Conservation (phyloP, 345 rosid genomes). For the Garcia nutans region DNA sequence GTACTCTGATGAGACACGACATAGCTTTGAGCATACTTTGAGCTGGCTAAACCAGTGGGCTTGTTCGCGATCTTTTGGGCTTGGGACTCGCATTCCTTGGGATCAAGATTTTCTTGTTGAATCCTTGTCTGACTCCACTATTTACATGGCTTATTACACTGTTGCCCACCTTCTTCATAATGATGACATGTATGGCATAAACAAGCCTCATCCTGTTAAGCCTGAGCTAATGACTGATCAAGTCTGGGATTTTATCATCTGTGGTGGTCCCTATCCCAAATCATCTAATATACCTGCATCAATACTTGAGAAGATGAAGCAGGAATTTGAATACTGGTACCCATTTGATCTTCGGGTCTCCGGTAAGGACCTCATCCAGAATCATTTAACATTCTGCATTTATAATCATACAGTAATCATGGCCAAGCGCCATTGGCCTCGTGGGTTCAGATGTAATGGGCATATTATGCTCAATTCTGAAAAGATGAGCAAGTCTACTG, state of each 20-base stretch:
- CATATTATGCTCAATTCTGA: slow-evolving; percentile 93
- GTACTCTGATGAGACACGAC: slow-evolving; percentile 76
- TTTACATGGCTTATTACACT: slow-evolving; percentile 93
- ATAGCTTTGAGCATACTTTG: slow-evolving; percentile 88
- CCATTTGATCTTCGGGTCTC: slow-evolving; percentile 95
- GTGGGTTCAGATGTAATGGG: slow-evolving; percentile 92
- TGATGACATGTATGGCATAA: slow-evolving; percentile 71
- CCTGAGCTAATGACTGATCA: slow-evolving; percentile 84
- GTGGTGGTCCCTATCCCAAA: slow-evolving; percentile 65
- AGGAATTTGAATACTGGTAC: slow-evolving; percentile 95
- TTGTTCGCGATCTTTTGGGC: slow-evolving; percentile 96
- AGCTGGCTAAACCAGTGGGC: slow-evolving; percentile 99
- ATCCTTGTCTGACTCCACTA: slow-evolving; percentile 89
- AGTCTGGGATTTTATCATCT: slow-evolving; percentile 85
- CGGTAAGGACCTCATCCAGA: slow-evolving; percentile 96
- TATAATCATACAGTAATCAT: slow-evolving; percentile 86
- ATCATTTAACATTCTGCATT: slow-evolving; percentile 82
- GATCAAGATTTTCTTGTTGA: slow-evolving; percentile 86
- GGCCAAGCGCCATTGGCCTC: slow-evolving; percentile 81
- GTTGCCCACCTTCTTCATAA: slow-evolving; percentile 77
- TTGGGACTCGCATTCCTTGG: slow-evolving; percentile 97
- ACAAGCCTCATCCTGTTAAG: slow-evolving; percentile 40
- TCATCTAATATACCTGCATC: slow-evolving; percentile 58
- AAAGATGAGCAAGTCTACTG: slow-evolving; percentile 97
- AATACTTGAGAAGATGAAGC: slow-evolving; percentile 76